Evolutionary conservation across 495 filamentous ascomycete genomes (phyloP).

Genomic region (Neurospora sp.): DNA sequence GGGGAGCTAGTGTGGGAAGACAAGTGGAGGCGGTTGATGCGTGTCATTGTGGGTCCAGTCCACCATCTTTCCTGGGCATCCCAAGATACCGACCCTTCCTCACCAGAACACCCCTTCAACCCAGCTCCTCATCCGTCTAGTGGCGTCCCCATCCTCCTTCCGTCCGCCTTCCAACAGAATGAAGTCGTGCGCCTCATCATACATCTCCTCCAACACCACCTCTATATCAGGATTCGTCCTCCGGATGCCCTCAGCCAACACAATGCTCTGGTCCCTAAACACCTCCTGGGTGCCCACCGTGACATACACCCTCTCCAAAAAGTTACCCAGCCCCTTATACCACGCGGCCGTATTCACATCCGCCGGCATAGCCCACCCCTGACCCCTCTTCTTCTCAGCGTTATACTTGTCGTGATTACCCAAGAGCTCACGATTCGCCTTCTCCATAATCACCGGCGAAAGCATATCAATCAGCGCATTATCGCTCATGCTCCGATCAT

Average conservation of each 20-base stretch:
- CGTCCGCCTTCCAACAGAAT: conserved; percentile 12
- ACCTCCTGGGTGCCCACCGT: conserved; percentile 16
- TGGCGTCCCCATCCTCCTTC: conserved; percentile 10
- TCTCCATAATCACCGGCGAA: background rate
- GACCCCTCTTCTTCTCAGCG: conserved; percentile 3
- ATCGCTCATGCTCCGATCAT: conserved; percentile 2
- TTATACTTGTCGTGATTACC: background rate
- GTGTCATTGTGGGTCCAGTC: no score
- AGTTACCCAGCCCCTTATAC: conserved; percentile 12
- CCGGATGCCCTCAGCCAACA: conserved; percentile 6
- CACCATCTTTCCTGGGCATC: no score
- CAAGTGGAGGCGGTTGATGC: no score
- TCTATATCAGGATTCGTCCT: conserved; percentile 1
- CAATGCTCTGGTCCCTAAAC: conserved; percentile 12
- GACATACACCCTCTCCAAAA: conserved; percentile 11
- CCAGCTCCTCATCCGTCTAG: conserved; percentile 15
- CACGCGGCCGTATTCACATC: conserved; percentile 15
- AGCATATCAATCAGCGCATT: conserved; percentile 24
- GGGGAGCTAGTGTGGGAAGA: no score
- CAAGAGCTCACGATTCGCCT: background rate
- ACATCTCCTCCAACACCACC: conserved; percentile 7
- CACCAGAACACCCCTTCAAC: conserved; percentile 4
- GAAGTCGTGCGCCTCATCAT: conserved; percentile 18
- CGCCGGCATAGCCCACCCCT: conserved; percentile 16
- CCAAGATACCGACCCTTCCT: background rate